A percentile compares a stretch with the other conserved stretches of the same genome.
Conservation (phyloP, 2,329 filamentous ascomycete genomes). For the Coleophoma crateriformis region DNA sequence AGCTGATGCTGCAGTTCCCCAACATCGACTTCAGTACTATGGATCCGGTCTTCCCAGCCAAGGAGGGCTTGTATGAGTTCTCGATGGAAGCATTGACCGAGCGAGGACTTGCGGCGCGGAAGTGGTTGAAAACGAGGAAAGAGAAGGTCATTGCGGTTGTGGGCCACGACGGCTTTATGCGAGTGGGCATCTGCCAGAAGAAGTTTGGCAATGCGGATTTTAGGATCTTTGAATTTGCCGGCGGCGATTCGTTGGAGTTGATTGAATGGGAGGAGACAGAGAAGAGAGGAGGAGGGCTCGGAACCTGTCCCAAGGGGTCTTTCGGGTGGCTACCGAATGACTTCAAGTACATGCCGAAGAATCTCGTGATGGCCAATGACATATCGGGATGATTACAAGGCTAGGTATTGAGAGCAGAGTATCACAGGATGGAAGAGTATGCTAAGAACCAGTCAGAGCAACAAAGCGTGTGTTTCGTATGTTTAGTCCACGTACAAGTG, state of each 20-base stretch:
- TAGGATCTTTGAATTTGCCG: conserved; percentile 9
- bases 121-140: conserved; percentile 3
- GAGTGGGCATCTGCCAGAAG: conserved; percentile 7
- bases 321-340: conserved; percentile 9
- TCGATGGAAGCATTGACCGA: conserved; percentile 4
- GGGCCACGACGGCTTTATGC: conserved; percentile 8
- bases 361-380: too few species aligned
- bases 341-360: too few species aligned
- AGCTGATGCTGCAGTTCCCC: conserved; percentile 4
- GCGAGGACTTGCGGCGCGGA: conserved; percentile 3
- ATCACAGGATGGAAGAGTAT: too few species aligned
- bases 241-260: conserved; percentile 1
- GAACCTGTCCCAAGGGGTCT: conserved; percentile 4
- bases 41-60: conserved; percentile 6
- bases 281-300: conserved; percentile 7
- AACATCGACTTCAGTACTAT: conserved; percentile 5
- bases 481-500: too few species aligned
- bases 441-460: too few species aligned
- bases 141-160: conserved; percentile 13
- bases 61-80: conserved; percentile 8
- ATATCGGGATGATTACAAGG: too few species aligned
- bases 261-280: conserved; percentile 9
- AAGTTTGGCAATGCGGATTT: conserved; percentile 11
- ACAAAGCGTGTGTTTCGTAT: too few species aligned
- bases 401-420: too few species aligned